phyloP scores from a whole-genome alignment of 371 early-diverging fungal genomes.

The Smittium culicis region DNA sequence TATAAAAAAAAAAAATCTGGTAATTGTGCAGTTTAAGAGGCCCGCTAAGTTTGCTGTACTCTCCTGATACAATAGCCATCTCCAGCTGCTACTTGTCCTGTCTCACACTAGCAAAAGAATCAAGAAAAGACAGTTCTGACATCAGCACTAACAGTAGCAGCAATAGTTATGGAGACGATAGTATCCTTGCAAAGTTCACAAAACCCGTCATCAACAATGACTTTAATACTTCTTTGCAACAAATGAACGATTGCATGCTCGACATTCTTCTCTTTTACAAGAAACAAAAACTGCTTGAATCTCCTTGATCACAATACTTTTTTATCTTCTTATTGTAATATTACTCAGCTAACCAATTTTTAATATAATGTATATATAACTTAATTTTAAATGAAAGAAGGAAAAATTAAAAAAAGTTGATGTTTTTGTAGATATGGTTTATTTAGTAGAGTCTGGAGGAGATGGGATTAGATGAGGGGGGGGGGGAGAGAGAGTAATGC shows the following conservation, averaged over 20 bases:
- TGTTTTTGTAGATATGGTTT: too few species aligned
- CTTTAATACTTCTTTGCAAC: background rate
- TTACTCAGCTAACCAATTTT: too few species aligned
- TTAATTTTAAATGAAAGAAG: too few species aligned
- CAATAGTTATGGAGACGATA: background rate
- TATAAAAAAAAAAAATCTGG: too few species aligned
- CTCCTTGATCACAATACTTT: too few species aligned
- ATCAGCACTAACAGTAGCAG: background rate
- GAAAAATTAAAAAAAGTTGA: too few species aligned
- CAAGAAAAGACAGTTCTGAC: background rate
- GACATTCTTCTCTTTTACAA: background rate
- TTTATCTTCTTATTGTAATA: too few species aligned
- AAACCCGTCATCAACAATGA: background rate
- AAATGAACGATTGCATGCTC: background rate
- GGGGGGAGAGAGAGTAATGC: too few species aligned
- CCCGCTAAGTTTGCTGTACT: conserved; percentile 21
- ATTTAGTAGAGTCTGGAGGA: too few species aligned
- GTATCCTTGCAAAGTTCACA: background rate
- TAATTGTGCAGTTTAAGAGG: too few species aligned
- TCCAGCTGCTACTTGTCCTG: conserved; percentile 27
- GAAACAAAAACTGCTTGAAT: background rate
- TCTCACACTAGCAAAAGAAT: background rate
- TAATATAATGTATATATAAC: too few species aligned
- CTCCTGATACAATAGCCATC: conserved; percentile 20
- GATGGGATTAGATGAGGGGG: too few species aligned